Percentiles rank a stretch among this genome's conserved stretches.
phyloP scores from a whole-genome alignment of 257 asterid genomes.

The Rhazya stricta region DNA sequence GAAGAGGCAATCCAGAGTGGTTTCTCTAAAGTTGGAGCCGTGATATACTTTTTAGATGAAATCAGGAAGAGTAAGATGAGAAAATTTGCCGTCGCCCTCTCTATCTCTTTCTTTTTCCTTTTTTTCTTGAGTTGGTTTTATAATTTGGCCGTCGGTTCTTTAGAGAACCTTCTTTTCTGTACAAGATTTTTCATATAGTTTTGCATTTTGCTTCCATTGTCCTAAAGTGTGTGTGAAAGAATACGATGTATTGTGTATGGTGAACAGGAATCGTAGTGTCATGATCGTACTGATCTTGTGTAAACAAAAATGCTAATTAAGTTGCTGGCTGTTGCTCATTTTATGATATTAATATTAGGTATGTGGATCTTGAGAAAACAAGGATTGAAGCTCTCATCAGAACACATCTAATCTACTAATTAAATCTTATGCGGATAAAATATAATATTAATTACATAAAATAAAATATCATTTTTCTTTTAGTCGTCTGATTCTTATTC shows the following conservation, averaged over 20 bases:
- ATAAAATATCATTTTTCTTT: too few relatives aligned
- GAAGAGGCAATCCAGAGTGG: constrained; percentile 89
- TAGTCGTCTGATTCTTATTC: too few relatives aligned
- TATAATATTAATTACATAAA: too few relatives aligned
- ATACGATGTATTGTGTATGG: not conserved
- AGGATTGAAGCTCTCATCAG: too few relatives aligned
- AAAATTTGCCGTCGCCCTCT: not conserved
- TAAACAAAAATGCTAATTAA: too few relatives aligned
- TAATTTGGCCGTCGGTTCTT: not conserved
- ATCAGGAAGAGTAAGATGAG: not conserved
- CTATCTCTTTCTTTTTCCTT: not conserved
- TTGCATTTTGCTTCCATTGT: not conserved
- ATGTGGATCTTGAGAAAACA: too few relatives aligned
- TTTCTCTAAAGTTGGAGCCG: constrained; percentile 93
- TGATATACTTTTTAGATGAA: constrained; percentile 23
- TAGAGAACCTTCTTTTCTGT: not conserved
- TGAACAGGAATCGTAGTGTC: not conserved
- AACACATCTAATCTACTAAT: too few relatives aligned
- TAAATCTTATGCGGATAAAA: too few relatives aligned
- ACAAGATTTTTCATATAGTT: not conserved
- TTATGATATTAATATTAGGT: too few relatives aligned
- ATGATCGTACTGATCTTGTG: too few relatives aligned
- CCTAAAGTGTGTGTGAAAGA: not conserved
- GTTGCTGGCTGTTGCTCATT: too few relatives aligned
- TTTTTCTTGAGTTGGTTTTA: too few relatives aligned